A percentile compares a stretch with the other conserved stretches of the same genome.
Conservation (phyloP, 1,139 yeast species). For the Keqinozyma sinolaborantium region DNA sequence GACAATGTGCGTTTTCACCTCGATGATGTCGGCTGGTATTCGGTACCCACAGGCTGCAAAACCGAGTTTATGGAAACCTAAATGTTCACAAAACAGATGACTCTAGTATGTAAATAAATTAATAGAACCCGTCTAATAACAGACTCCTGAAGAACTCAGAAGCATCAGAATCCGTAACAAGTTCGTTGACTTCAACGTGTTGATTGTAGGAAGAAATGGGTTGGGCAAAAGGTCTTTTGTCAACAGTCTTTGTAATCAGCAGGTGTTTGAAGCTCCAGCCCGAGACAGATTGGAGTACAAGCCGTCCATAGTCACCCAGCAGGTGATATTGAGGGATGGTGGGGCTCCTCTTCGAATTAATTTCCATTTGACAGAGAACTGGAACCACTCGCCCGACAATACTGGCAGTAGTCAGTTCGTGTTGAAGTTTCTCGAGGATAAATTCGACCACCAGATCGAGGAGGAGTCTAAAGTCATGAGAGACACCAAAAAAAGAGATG, state of each 20-base stretch:
- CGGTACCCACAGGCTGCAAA: too few species aligned
- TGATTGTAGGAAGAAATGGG: slow-evolving; percentile 33
- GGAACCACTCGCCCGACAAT: slow-evolving; percentile 35
- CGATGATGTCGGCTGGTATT: too few species aligned
- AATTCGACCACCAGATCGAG: slow-evolving; percentile 50
- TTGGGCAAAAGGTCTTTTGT: slow-evolving; percentile 31
- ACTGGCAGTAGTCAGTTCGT: slow-evolving; percentile 20
- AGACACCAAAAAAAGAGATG: slow-evolving; percentile 50
- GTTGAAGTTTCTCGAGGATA: slow-evolving; percentile 48
- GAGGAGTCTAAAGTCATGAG: slow-evolving; percentile 63
- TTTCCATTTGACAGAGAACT: slow-evolving; percentile 22
- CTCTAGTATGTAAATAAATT: too few species aligned
- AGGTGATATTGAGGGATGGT: slow-evolving; percentile 6
- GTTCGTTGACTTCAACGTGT: slow-evolving; percentile 19
- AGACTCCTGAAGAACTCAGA: too few species aligned
- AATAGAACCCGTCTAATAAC: too few species aligned
- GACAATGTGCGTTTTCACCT: too few species aligned
- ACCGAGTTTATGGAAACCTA: too few species aligned
- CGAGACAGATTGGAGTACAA: slow-evolving; percentile 1
- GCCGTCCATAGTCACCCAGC: slow-evolving; percentile 3
- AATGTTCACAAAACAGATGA: too few species aligned
- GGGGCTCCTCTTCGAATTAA: slow-evolving; percentile 21
- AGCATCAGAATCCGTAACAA: slow-evolving; percentile 17
- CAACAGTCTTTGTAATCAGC: slow-evolving; percentile 25
- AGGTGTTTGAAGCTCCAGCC: slow-evolving; percentile 8